Base-by-base conservation (phyloP, 768 basidiomycete species). In the Boletus sp. region DNA sequence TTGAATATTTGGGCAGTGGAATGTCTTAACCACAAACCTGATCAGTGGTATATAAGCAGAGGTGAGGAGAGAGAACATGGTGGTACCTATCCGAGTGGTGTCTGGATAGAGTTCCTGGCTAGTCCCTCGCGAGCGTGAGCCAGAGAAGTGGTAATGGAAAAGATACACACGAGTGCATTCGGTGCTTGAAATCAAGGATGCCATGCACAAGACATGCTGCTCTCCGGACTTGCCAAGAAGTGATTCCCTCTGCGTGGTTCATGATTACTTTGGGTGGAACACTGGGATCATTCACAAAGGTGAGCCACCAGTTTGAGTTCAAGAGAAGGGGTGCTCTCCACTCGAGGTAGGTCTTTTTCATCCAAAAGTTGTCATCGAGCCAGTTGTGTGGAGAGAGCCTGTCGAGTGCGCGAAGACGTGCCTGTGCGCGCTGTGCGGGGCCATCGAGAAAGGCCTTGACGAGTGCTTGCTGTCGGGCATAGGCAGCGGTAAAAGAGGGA, bases 281-380 rank as follows among this genome's bases (percentile, higher is more conserved):
- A 19, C 64, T 74, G 3, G 78, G 65, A 70, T 97, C 93, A 56
- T 95, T 85, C 40, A 79, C 75, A 67, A 94, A 89, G 3, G 91
- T 77, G 23, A 97, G 75, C 95, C 95, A 98, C 94, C 94, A 98
- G 65, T 97, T 98, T 4, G 93, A 95, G 69, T 98, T 88, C 60
- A 98, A 73, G 51, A 90, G 76, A 11, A 98, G 74, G 0, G 95
- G 93, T 0, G 83, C 82, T 32, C 95, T 81, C 85, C 87, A 92
- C 71, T 90, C 87, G 46, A 89, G 84, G 69, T 98, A 98, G 1
- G 91, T 84, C 62, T 88, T 87, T 62, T 87, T 83, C 54, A 83
- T 73, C 96, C 95, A 98, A 60, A 96, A 86, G 52, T 90, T 93
- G 68, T 98, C 94, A 59, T 95, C 83, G 11, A 98, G 80, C 95